phyloP scores from a whole-genome alignment of 2,329 filamentous ascomycete species.

The Graphilbum ipis-grandicollis region DNA sequence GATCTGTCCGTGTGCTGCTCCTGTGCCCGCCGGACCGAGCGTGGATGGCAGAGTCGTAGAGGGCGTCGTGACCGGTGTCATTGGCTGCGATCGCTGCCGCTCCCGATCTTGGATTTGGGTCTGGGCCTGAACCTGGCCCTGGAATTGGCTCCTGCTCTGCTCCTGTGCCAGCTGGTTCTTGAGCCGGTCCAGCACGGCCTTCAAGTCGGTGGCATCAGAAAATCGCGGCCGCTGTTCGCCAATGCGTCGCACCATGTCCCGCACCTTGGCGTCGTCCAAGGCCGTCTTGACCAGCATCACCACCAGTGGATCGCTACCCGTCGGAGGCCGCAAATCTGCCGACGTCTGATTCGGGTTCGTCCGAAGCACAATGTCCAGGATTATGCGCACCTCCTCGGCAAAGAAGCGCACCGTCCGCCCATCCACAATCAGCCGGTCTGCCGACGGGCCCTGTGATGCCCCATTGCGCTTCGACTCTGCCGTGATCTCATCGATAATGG shows the following conservation, averaged over 20 bases:
- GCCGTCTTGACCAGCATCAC: slow-evolving; percentile 39
- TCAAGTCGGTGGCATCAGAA: slow-evolving; percentile 35
- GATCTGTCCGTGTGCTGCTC: neutral
- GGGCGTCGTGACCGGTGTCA: slow-evolving; percentile 7
- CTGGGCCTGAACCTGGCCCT: neutral
- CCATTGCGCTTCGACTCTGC: slow-evolving; percentile 35
- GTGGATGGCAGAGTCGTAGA: neutral
- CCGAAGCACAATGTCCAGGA: slow-evolving; percentile 38
- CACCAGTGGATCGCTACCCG: slow-evolving; percentile 36
- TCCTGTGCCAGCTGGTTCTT: slow-evolving; percentile 19
- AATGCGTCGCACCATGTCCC: slow-evolving; percentile 34
- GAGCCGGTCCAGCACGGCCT: slow-evolving; percentile 31
- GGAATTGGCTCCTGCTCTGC: slow-evolving; percentile 1
- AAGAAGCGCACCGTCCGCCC: slow-evolving; percentile 40
- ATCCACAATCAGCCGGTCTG: slow-evolving; percentile 36
- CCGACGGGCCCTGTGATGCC: slow-evolving; percentile 32
- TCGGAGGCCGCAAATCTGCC: slow-evolving; percentile 32
- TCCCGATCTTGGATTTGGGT: neutral
- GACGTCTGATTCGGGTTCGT: slow-evolving; percentile 41
- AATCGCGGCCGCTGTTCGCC: slow-evolving; percentile 31
- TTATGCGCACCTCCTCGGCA: slow-evolving; percentile 38
- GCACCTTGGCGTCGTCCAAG: slow-evolving; percentile 31
- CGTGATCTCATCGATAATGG: slow-evolving; percentile 65
- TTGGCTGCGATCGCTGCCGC: neutral
- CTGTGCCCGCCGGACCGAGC: neutral